Base-by-base conservation (phyloP, 1,284 basidiomycete genomes). In the Entoloma clypeatum region DNA sequence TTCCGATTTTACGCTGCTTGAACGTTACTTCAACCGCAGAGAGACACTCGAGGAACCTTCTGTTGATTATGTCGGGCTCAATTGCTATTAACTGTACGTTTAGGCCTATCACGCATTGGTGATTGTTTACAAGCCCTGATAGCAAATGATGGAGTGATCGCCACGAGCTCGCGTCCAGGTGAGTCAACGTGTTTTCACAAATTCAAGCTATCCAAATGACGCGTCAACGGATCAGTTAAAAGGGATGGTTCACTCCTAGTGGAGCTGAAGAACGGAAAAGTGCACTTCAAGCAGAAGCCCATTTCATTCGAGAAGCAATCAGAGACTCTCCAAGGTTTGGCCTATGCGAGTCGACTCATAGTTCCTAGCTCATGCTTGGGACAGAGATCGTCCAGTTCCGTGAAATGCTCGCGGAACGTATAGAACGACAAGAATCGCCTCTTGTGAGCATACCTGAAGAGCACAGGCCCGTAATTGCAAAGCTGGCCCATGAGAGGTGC, bases 401-500 rank as follows among this genome's bases (percentile, higher is more conserved):
- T 22, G 72, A 78, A 48, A 77, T 83, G 75, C 61, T 86, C 1
- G 72, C 81, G 52, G 60, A 70, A 41, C 68, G 71, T 37, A 62
- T 75, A 11, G 63, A 67, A 33, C 60, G 57, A 13, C 62, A 71
- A 39, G 66, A 71, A 19, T 54, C 66, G 9, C 72, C 77, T 27
- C 58, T 92, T 8, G 58, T 55, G 5, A 52, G 57, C 5, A 72
- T 92, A 31, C 81, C 89, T 0, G 71, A 79, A 4, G 77, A 83
- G 43, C 74, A 90, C 55, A 71, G 70, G 47, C 77, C 86, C 1
- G 66, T 92, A 14, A 77, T 93, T 52, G 87, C 80, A 2, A 91
- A 91, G 59, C 64, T 92, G 27, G 78, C 77, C 1, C 83, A 89
- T 47, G 87, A 91, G 64, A 90, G 87, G 87, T 86, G 46, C 34